Conservation (phyloP, 2,329 filamentous ascomycete species). For the Ascocoryne sarcoides region DNA sequence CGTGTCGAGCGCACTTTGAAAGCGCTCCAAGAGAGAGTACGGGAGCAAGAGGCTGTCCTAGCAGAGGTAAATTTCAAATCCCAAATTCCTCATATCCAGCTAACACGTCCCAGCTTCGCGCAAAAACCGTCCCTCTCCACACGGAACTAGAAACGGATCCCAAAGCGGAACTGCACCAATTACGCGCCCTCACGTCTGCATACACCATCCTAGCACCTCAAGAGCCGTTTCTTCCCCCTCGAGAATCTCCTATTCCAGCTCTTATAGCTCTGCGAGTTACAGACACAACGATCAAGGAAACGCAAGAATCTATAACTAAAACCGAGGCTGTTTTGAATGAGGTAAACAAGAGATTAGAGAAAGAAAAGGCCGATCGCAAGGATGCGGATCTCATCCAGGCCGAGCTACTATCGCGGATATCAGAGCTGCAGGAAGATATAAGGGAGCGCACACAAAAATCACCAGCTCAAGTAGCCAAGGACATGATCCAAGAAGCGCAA, state of each 20-base stretch:
- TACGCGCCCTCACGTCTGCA: constrained; percentile 49
- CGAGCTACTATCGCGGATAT: constrained; percentile 48
- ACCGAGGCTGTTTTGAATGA: constrained; percentile 36
- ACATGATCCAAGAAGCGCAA: constrained; percentile 52
- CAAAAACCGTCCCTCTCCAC: constrained; percentile 16
- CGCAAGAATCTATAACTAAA: constrained; percentile 46
- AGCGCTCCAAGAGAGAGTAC: constrained; percentile 52
- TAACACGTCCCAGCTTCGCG: constrained; percentile 22
- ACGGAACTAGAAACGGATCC: constrained; percentile 27
- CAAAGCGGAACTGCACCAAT: constrained; percentile 34
- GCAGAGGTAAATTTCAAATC: constrained; percentile 32
- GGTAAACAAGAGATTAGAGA: constrained; percentile 39
- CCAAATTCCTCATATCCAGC: background rate
- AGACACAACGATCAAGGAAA: constrained; percentile 54
- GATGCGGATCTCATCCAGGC: constrained; percentile 48
- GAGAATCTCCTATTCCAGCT: constrained; percentile 60
- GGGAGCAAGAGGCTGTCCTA: constrained; percentile 44
- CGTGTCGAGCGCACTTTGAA: constrained; percentile 59
- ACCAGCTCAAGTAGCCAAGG: constrained; percentile 51
- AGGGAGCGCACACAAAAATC: constrained; percentile 48
- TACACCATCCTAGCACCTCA: constrained; percentile 55
- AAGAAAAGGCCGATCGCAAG: constrained; percentile 40
- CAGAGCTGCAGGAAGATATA: constrained; percentile 47
- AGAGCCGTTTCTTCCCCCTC: constrained; percentile 56
- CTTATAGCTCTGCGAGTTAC: constrained; percentile 63